phyloP scores from a whole-genome alignment of 2,329 filamentous ascomycete species.

The Aspergillus clavatus region DNA sequence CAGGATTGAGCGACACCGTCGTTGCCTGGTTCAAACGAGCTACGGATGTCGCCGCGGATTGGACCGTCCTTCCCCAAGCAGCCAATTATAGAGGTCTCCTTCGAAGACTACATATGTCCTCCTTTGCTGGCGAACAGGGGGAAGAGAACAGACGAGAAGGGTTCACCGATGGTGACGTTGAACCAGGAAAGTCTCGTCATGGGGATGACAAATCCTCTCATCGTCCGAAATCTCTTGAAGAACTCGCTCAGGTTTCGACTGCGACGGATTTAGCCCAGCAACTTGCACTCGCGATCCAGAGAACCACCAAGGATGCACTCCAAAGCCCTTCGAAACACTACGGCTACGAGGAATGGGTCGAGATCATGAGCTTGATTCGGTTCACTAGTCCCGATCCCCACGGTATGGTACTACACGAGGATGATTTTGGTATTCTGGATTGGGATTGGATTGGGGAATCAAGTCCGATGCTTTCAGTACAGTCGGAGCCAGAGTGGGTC shows the following conservation, averaged over 20 bases:
- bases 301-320: slow-evolving; percentile 37
- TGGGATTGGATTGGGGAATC: slow-evolving; percentile 71
- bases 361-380: slow-evolving; percentile 70
- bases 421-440: slow-evolving; percentile 56
- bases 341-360: slow-evolving; percentile 78
- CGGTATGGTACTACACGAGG: slow-evolving; percentile 43
- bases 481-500: slow-evolving; percentile 63
- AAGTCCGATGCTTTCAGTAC: slow-evolving; percentile 60
- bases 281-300: slow-evolving; percentile 66
- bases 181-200: slow-evolving; percentile 16
- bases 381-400: slow-evolving; percentile 43
- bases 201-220: slow-evolving; percentile 2
- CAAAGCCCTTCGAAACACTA: slow-evolving; percentile 55
- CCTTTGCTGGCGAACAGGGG: slow-evolving; percentile 35
- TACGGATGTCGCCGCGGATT: slow-evolving; percentile 58
- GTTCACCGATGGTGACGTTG: slow-evolving; percentile 41
- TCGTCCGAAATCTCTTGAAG: slow-evolving; percentile 35
- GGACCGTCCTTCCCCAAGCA: slow-evolving; percentile 60
- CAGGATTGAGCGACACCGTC: slow-evolving; percentile 78
- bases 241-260: slow-evolving; percentile 45
- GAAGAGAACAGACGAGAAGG: slow-evolving; percentile 44
- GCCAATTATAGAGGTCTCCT: slow-evolving; percentile 53
- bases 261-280: slow-evolving; percentile 52
- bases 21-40: slow-evolving; percentile 62
- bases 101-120: slow-evolving; percentile 41